A percentile compares a stretch with the other conserved stretches of the same genome.
Evolutionary conservation across 2,329 filamentous ascomycete species (phyloP).

Genomic region (Orbilia quercus): DNA sequence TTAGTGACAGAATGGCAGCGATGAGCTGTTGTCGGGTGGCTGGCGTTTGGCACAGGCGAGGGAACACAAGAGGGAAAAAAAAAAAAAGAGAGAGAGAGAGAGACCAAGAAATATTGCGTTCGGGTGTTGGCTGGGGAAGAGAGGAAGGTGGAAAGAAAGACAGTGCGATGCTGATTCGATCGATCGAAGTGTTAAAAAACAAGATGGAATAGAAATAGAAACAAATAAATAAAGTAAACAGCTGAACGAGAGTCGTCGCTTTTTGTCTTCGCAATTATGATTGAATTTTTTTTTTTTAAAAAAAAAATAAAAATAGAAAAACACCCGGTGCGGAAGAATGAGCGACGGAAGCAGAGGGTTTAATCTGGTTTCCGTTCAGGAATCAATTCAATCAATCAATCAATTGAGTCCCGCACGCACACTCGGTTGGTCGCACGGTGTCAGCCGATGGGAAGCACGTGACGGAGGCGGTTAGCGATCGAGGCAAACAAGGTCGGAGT

Average conservation of each 20-base stretch:
- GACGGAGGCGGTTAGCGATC: background rate
- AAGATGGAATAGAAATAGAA: no score
- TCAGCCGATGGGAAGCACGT: background rate
- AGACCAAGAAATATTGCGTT: background rate
- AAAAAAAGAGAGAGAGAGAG: constrained; percentile 1
- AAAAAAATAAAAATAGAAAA: background rate
- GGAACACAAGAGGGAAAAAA: background rate
- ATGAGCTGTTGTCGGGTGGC: background rate
- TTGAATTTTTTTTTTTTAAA: no score
- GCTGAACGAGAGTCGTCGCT: no score
- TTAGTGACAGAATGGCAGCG: background rate
- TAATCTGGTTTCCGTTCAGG: no score
- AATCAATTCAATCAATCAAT: no score
- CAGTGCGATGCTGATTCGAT: no score
- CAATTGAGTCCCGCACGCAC: no score
- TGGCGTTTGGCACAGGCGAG: constrained; percentile 5
- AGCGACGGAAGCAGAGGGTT: no score
- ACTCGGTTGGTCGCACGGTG: no score
- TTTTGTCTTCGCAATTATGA: no score
- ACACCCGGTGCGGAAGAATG: background rate
- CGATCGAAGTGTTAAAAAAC: no score
- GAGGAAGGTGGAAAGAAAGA: background rate
- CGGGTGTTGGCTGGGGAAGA: background rate
- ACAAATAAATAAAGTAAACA: no score
- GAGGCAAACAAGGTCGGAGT: background rate